Base-by-base conservation (phyloP, 495 filamentous ascomycete genomes). In the Lepidopterella palustris region DNA sequence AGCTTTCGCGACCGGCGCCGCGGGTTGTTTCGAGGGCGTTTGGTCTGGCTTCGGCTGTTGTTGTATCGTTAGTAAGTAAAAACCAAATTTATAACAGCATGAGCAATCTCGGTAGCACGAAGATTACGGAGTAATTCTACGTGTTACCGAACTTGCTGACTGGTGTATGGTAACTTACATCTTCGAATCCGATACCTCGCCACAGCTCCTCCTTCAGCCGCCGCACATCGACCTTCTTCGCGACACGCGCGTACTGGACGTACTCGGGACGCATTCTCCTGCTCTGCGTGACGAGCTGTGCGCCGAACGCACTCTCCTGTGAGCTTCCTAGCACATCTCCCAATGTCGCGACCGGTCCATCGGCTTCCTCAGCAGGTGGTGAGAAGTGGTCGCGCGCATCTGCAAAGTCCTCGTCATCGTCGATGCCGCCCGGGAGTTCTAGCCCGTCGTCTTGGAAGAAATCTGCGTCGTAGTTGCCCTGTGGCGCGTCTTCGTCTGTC, bases 221-320 rank as follows among this genome's bases (percentile, higher is more conserved):
- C 51, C 92, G 79, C 0, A 97, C 91, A 68, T 99, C 95, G n/a
- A 99, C 95, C 78, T 97, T 99, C 82, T 96, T 99, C 13, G 95
- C 95, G 24, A 95, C 87, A 26, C 91, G 81, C 18, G 95, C 95
- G 71, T 96, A 99, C 70, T 96, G 89, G 27, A 99, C 89, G 60
- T 99, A 97, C 71, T 97, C 93, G 0, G 93, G 95, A 64, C 92
- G 74, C 29, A 92, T 70, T 45, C 93, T 77, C 50, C 92, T 74
- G 60, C 79, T 87, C 69, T 92, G 87, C 10, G 92, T 96, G n/a
- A 99, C 90, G 8, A 99, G 78, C 67, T 96, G 89, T 6, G 88
- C 89, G 0, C 93, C 93, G 72, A 95, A 97, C 72, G 39, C 74
- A 62, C 40, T 78, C 68, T 35, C 77, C 76, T 55, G 76, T 63